phyloP scores from a whole-genome alignment of 495 filamentous ascomycete species.

The Ramalina peruviana region DNA sequence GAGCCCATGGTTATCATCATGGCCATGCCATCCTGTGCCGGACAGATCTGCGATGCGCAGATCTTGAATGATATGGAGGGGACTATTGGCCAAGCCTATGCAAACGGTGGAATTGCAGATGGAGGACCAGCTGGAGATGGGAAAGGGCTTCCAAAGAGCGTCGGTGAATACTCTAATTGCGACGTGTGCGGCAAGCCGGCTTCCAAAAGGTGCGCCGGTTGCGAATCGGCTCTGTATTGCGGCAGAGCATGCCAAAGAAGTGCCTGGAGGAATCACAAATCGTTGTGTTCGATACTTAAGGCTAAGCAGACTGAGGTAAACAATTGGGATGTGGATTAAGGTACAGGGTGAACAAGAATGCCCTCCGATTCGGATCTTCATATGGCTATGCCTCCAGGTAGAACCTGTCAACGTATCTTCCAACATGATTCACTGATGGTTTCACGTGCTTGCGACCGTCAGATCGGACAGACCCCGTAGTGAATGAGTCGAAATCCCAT shows the following conservation, averaged over 20 bases:
- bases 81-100: no score
- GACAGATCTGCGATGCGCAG: background rate
- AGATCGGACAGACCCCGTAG: no score
- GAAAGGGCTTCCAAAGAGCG: background rate
- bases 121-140: background rate
- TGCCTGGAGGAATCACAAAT: conserved; percentile 8
- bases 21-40: conserved; percentile 3
- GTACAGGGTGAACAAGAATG: no score
- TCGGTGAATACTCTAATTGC: background rate
- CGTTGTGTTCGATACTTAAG: background rate
- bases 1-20: conserved; percentile 5
- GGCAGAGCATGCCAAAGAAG: conserved; percentile 6
- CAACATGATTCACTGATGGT: no score
- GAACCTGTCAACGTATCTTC: no score
- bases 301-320: no score
- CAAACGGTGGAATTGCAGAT: background rate
- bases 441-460: no score
- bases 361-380: no score
- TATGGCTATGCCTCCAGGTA: no score
- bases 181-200: background rate
- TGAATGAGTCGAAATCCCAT: no score
- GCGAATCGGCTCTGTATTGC: conserved; percentile 9
- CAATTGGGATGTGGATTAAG: no score
- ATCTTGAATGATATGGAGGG: background rate
- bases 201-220: conserved; percentile 7